Base-by-base conservation (phyloP, 2,329 filamentous ascomycete genomes). In the Alternaria atra region DNA sequence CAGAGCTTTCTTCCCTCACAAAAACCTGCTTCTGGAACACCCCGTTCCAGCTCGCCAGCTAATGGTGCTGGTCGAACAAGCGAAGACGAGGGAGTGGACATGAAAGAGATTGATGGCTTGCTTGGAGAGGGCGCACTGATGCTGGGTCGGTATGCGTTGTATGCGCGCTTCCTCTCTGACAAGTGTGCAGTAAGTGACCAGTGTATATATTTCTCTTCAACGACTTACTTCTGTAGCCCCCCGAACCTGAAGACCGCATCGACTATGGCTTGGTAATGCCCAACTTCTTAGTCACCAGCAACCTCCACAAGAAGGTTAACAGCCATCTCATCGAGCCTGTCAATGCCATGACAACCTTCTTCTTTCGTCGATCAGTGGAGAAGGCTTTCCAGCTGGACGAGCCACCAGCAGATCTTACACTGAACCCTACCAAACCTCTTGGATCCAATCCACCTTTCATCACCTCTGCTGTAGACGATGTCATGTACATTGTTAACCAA, bases 401-500 rank as follows among this genome's bases (percentile, higher is more conserved):
- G 77, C 87, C 90, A 20, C 95, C 95, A 0, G 81, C 85, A 1
- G 93, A 93, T 20, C 82, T 99, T 20, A 91, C 91, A 0, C 83
- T 99, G 34, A 92, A 90, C 73, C 84, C 90, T 42, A 89, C 86
- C 72, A 91, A 86, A 72, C 84, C 90, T 4, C 84, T 97, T 43
- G 88, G 90, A 53, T 87, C 89, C 59, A 93, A 93, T 69, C 87
- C 93, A 3, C 95, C 95, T 0, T 96, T 92, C 74, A 97, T 99
- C 71, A 94, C 95, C 43, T 93, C 94, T 2, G 94, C 94, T 0
- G 94, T 99, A 8, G 95, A 99, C 81, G 95, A 97, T 80, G 93
- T 98, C 73, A 98, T 99, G 94, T 99, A 98, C 80, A 97, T 99
- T 70, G 92, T 97, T 75, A 97, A 96, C 75, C 90, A 94, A 52